Percentiles rank a stretch among this genome's conserved stretches.
These are phyloP conservation scores for Brassica juncea DNA, from an alignment of 345 rosid genomes.

Conservation along the genomic window DNA sequence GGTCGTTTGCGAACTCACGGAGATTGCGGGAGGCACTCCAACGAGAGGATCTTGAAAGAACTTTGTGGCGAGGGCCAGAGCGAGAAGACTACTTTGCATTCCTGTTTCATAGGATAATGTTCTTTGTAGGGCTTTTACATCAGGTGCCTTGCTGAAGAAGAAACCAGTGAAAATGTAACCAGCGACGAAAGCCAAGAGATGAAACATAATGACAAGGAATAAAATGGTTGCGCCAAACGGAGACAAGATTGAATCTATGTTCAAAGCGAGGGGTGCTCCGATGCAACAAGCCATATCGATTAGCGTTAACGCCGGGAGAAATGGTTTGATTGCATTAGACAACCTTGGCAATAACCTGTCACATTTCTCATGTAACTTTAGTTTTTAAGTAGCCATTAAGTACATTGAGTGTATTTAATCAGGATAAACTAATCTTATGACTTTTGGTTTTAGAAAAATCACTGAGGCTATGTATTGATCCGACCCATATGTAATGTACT, in stretches of 20 bases:
- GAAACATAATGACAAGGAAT: constrained; percentile 64
- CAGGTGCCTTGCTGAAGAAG: constrained; percentile 56
- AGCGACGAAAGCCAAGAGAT: constrained; percentile 70
- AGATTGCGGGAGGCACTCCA: constrained; percentile 92
- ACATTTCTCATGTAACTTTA: neutral
- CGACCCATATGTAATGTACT: neutral
- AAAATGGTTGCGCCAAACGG: constrained; percentile 68
- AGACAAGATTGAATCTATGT: constrained; percentile 73
- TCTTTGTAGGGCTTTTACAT: constrained; percentile 77
- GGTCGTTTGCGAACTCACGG: constrained; percentile 48
- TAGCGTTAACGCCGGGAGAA: constrained; percentile 78
- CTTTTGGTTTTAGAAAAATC: neutral
- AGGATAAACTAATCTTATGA: neutral
- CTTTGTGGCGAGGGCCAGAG: constrained; percentile 83
- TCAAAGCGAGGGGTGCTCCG: constrained; percentile 89
- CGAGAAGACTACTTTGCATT: constrained; percentile 98
- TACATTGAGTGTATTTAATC: neutral
- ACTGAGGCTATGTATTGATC: neutral
- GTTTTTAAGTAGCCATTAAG: neutral
- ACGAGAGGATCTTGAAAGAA: constrained; percentile 95
- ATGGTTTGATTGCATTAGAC: constrained; percentile 63
- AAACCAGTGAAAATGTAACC: constrained; percentile 69
- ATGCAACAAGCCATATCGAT: constrained; percentile 82
- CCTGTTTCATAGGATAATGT: constrained; percentile 92
- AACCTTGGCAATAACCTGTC: constrained; percentile 73